phyloP scores from a whole-genome alignment of 192 early-diverging fungal genomes.

The Linnemannia exigua region DNA sequence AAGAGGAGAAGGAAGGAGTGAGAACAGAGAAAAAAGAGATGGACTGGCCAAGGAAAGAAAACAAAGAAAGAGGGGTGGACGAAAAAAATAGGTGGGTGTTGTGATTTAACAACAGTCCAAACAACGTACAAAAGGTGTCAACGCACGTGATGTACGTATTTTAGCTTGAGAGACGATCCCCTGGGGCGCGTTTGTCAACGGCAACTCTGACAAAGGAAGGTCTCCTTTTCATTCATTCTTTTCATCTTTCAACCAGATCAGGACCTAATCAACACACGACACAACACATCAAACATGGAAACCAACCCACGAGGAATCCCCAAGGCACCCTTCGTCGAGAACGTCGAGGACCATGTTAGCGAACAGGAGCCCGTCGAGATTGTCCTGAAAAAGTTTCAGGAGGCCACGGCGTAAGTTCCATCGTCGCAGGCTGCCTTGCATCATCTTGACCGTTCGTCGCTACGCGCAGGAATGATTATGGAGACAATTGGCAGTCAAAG shows the following conservation, averaged over 20 bases:
- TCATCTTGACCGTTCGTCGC: not conserved
- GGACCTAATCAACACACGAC: not conserved
- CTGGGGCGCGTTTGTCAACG: not conserved
- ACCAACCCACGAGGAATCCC: conserved; percentile 97
- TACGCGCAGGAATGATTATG: not conserved
- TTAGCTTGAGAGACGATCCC: not conserved
- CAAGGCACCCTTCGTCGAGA: conserved; percentile 94
- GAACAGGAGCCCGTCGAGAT: conserved; percentile 81
- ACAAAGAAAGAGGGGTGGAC: not conserved
- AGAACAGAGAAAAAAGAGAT: not conserved
- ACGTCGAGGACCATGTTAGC: conserved; percentile 90
- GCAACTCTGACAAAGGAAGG: not conserved
- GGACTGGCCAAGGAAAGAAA: not conserved
- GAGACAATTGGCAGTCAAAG: too few relatives aligned
- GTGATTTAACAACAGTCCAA: not conserved
- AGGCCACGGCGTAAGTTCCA: conserved; percentile 80
- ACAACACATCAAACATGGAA: conserved; percentile 63
- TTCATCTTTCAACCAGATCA: not conserved
- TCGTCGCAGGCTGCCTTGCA: not conserved
- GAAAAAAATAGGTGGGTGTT: not conserved
- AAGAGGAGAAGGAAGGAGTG: not conserved
- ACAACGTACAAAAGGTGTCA: not conserved
- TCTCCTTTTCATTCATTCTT: not conserved
- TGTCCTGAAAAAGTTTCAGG: conserved; percentile 93
- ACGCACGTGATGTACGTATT: conserved; percentile 7